These are phyloP conservation scores for Alternaria triticina DNA, from an alignment of 2,329 filamentous ascomycete species.

Conservation along the genomic window DNA sequence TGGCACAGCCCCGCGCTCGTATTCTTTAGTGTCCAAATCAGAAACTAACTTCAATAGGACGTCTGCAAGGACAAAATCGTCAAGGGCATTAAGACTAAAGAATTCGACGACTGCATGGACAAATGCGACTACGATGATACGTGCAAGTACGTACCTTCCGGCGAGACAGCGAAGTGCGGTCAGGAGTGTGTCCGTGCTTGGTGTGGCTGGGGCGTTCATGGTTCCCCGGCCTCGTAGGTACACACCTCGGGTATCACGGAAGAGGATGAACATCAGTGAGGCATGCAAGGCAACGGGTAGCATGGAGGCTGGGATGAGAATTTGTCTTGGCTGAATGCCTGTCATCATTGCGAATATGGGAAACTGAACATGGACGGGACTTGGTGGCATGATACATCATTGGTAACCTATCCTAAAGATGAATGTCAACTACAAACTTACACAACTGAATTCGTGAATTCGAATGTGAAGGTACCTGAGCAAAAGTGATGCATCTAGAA, in stretches of 20 bases:
- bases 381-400: not conserved
- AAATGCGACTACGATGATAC: fast-evolving
- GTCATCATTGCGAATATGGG: not conserved
- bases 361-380: not conserved
- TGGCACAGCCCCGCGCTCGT: no score
- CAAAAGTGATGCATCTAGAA: not conserved
- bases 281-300: not conserved
- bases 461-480: not conserved
- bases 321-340: not conserved
- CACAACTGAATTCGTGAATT: fast-evolving
- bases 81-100: no score
- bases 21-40: not conserved
- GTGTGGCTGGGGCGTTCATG: no score
- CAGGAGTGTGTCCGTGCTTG: no score
- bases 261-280: not conserved
- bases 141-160: not conserved
- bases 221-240: no score
- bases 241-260: not conserved
- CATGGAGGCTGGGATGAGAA: not conserved
- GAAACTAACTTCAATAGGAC: not conserved
- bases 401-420: not conserved
- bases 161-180: no score
- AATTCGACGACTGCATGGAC: no score
- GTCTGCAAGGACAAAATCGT: not conserved
- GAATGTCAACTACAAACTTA: not conserved